Evolutionary conservation across 148 eudicot genomes (phyloP), one percentile per base, ranked within the genome.

Genomic region (Nyssa sinensis): DNA sequence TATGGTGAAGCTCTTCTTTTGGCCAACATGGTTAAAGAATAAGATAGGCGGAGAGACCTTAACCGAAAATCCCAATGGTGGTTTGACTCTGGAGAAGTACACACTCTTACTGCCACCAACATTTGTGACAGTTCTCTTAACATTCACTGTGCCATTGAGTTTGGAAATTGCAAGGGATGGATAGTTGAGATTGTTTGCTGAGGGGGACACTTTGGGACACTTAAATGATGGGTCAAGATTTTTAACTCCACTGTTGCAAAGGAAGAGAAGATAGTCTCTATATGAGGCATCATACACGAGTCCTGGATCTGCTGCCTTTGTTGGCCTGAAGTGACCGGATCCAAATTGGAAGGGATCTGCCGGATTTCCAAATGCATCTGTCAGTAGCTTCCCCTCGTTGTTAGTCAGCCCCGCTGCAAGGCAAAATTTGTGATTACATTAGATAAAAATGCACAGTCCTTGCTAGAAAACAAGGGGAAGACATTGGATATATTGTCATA

Each of bases 291-390:
- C 91, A 25, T 93, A 93, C 7, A 93, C 90, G 0, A 93, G 90
- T 8, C 98, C 98, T 0, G 98, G 98, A 66, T 93, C 94, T 5
- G n/a, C n/a, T n/a, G n/a, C n/a, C n/a, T n/a, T n/a, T n/a, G n/a
- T n/a, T n/a, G n/a, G n/a, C n/a, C n/a, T 79, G 62, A 93, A 66
- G 66, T 93, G 97, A 29, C 98, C 98, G 0, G 93, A 75, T 19
- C 98, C 98, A 21, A 67, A 91, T 63, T 93, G 94, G 74, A 93
- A 93, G 0, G 98, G 83, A 58, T 93, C 84, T 2, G 97, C 93
- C 35, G 77, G 71, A 0, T 75, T 74, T 11, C 94, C 90, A 0
- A 51, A 59, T 10, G 87, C 72, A 27, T 93, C 94, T 0, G 93
- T 91, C 76, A 93, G 88, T 21, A 74, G 64, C 23, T 70, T 60